phyloP scores from a whole-genome alignment of 73 alveolate species.

The Urostyla sp. region DNA sequence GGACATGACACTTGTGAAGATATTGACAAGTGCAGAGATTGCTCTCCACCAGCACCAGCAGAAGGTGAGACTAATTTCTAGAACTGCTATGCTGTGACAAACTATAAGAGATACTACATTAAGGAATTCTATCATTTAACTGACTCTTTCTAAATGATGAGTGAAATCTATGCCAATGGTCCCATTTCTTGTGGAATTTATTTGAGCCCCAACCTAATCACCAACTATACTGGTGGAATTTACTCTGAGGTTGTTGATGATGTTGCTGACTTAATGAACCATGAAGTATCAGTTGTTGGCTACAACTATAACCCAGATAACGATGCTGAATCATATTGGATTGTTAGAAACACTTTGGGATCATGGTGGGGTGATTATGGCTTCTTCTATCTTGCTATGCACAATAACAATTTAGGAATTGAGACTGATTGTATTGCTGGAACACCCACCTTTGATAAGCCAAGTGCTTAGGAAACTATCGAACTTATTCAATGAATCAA shows the following conservation, averaged over 20 bases:
- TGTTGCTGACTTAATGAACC: conserved; percentile 51
- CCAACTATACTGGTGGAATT: conserved; percentile 69
- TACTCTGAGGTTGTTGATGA: conserved; percentile 24
- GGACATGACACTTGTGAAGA: conserved; percentile 50
- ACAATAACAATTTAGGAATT: conserved; percentile 71
- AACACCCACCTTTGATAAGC: conserved; percentile 54
- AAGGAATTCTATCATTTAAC: conserved; percentile 66
- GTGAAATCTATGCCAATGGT: conserved; percentile 79
- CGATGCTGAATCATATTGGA: conserved; percentile 89
- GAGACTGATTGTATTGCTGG: conserved; percentile 75
- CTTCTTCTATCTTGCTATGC: conserved; percentile 84
- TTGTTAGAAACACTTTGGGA: conserved; percentile 95
- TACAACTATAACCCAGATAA: conserved; percentile 85
- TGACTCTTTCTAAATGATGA: conserved; percentile 79
- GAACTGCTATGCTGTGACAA: conserved; percentile 73
- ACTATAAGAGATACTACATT: conserved; percentile 67
- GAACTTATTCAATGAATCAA: background rate
- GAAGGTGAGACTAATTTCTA: conserved; percentile 54
- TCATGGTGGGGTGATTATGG: conserved; percentile 96
- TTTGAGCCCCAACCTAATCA: conserved; percentile 65
- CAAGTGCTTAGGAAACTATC: background rate
- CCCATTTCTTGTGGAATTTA: conserved; percentile 87
- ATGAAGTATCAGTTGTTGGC: conserved; percentile 80
- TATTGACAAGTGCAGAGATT: conserved; percentile 76
- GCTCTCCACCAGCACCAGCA: conserved; percentile 65